Percentiles rank a stretch among this genome's conserved stretches.
Evolutionary conservation across 2,329 filamentous ascomycete species (phyloP).

Genomic region (Sporothrix protearum): DNA sequence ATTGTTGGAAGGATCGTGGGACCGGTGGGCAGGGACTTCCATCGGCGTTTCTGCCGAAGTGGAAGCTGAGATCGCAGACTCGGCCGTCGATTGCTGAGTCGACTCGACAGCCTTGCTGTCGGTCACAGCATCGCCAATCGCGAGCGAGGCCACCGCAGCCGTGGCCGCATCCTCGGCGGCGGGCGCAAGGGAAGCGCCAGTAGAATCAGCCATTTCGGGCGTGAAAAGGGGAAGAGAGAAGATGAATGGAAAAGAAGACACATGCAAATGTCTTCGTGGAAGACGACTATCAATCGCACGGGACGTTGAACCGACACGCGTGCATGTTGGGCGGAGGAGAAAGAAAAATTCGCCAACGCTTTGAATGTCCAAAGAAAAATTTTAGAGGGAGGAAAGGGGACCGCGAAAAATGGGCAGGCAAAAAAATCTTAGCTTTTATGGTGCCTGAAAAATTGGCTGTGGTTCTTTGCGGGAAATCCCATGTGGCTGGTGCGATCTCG

Average conservation of each 20-base stretch:
- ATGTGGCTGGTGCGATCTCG: slow-evolving; percentile 7
- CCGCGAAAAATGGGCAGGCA: slow-evolving; percentile 8
- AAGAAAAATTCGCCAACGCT: neutral
- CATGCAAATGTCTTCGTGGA: neutral
- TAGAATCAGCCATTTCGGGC: slow-evolving; percentile 24
- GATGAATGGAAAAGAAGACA: neutral
- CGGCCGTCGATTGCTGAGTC: neutral
- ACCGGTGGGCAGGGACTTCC: slow-evolving; percentile 57
- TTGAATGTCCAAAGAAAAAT: slow-evolving; percentile 9
- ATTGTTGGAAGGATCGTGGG: slow-evolving; percentile 68
- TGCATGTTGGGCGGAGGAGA: slow-evolving; percentile 25
- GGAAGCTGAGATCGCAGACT: neutral
- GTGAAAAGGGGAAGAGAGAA: neutral
- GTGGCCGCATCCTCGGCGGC: slow-evolving; percentile 21
- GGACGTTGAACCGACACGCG: slow-evolving; percentile 20
- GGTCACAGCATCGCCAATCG: slow-evolving; percentile 17
- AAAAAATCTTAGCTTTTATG: slow-evolving; percentile 16
- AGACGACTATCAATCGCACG: slow-evolving; percentile 24
- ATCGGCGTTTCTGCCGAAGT: neutral
- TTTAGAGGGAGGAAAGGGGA: slow-evolving; percentile 10
- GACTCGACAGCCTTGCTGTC: neutral
- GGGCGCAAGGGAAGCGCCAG: neutral
- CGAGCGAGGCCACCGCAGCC: slow-evolving; percentile 24
- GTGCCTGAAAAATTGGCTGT: neutral
- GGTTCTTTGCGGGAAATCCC: neutral